Base-by-base conservation (phyloP, 1,284 basidiomycete genomes). In the Gymnopus androsaceus region DNA sequence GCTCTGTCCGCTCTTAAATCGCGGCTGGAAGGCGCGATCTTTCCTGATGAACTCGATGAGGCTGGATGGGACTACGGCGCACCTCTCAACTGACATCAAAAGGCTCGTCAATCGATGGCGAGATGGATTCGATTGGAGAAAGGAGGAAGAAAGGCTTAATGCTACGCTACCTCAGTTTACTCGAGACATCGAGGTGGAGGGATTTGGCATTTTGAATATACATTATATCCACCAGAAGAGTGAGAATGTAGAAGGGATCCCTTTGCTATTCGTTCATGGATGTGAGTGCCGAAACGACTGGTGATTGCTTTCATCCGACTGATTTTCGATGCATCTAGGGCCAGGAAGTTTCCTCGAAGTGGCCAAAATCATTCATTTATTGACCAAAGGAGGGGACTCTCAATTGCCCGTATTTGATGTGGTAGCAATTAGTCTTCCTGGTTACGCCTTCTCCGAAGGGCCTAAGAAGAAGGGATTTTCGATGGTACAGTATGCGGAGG, bases 321-420 rank as follows among this genome's bases (percentile, higher is more conserved):
- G 58, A 72, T 80, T 9, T n/a, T 38, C 9, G n/a, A 27, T 19
- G 17, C 23, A 83, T 62, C 79, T 28, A 85, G 84, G 84, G 84
- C 83, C 84, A 0, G 83, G 84, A 33, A 71, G 74, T 53, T 84
- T 85, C 61, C 61, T 81, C 30, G 83, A 86, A 68, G 76, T 75
- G 12, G 66, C 68, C 46, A 86, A 82, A 66, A 65, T 85, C 0
- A 65, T 85, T 0, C 80, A 84, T 0, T 60, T 83, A 0, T 67
- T 86, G 48, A 72, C 71, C 0, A 63, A 69, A 1, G 66, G 69
- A 0, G 44, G 69, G 3, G 73, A 78, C 2, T 68, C 78, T 36
- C 73, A 78, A 3, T 69, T 78, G 37, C 82, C 83, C 1, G 79
- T 74, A 47, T 86, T 87, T 61, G 81, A 86, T 61, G 80, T 85